Evolutionary conservation across 2,329 filamentous ascomycete genomes (phyloP).

Genomic region (Sporothrix schenckii): DNA sequence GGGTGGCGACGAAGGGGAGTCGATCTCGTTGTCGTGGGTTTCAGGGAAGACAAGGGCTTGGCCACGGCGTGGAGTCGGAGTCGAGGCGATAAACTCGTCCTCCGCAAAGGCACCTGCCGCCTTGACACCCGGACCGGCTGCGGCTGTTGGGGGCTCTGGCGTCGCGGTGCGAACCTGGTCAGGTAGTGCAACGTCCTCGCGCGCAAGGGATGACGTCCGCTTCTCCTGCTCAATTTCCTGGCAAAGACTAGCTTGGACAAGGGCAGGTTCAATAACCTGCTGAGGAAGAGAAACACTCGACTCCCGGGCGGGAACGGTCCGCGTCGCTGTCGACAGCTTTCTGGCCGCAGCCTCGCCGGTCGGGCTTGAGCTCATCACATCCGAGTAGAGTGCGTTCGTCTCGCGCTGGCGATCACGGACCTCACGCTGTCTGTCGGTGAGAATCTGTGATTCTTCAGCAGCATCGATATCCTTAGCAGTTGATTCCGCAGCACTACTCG

Average conservation of each 20-base stretch:
- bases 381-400: conserved; percentile 67
- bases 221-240: conserved; percentile 12
- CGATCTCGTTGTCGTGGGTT: conserved; percentile 45
- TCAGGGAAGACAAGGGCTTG: conserved; percentile 53
- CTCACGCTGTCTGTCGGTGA: conserved; percentile 80
- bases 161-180: conserved; percentile 46
- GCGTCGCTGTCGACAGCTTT: neutral
- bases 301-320: conserved; percentile 21
- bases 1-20: conserved; percentile 62
- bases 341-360: conserved; percentile 26
- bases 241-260: conserved; percentile 28
- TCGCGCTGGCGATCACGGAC: conserved; percentile 73
- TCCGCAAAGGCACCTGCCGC: conserved; percentile 47
- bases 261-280: conserved; percentile 4
- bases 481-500: conserved; percentile 45
- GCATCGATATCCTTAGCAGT: neutral
- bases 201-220: neutral
- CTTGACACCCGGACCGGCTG: neutral
- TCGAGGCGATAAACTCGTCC: conserved; percentile 61
- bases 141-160: conserved; percentile 46
- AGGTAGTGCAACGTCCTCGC: conserved; percentile 31
- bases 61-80: conserved; percentile 63
- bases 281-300: conserved; percentile 1
- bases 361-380: conserved; percentile 62
- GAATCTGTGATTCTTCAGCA: conserved; percentile 64